Evolutionary conservation across 257 asterid genomes (phyloP), one percentile per base, ranked within the genome.

Genomic region (Avicennia marina): DNA sequence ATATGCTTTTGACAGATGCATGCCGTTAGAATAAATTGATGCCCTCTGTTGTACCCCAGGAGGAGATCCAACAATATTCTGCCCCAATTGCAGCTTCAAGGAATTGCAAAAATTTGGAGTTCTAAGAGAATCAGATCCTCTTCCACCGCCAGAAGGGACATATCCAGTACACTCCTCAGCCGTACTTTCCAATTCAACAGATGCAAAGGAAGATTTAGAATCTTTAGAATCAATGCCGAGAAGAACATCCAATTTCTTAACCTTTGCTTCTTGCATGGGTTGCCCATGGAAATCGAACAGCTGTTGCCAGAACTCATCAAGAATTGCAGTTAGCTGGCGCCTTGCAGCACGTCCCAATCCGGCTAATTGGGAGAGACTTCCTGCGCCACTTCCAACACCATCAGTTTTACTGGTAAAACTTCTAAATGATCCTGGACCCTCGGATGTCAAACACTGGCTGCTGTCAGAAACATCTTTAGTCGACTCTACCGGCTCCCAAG

Each of bases 261-360:
- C 71, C 75, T 67, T 89, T 4, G 99, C 97, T 54, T 93, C 95
- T 31, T 59, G 75, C 3, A 91, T 82, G 33, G 72, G 74, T 61
- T 60, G 81, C 53, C 99, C 99, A 58, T 89, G 82, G 48, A 68
- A 86, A 79, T 89, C 91, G 68, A 86, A 93, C 65, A 93, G 67
- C 77, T 86, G 97, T 42, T 91, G 96, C 99, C 99, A 89, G 63
- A 93, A 93, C 39, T 89, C 97, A 62, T 82, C 90, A 32, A 89
- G 94, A 60, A 68, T 56, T 11, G 57, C 59, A 48, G 96, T 74
- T 47, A 93, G 58, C 64, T 89, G 95, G 49, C 95, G 90, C 80
- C 99, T 79, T 26, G 87, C 97, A 36, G 97, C 87, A 58, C 97
- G 96, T 17, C 99, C 99, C 55, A 93, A 81, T 53, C 98, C 98